Conservation (phyloP, 495 filamentous ascomycete species). For the Neurospora sp. region DNA sequence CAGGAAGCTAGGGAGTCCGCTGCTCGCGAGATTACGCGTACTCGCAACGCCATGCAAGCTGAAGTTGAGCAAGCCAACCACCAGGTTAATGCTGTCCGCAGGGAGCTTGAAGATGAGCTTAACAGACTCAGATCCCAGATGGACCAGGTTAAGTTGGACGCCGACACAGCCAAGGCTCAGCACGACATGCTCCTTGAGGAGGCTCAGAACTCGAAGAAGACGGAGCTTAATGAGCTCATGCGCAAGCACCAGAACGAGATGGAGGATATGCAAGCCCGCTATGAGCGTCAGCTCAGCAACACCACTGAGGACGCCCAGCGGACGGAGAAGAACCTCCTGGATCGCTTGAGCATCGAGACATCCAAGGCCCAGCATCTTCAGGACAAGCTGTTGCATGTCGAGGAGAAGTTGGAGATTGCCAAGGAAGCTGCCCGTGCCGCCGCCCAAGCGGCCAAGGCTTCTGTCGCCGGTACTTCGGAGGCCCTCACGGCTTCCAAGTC, state of each 20-base stretch:
- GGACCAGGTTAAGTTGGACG: slow-evolving; percentile 61
- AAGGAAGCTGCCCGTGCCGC: slow-evolving; percentile 85
- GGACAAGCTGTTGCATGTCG: slow-evolving; percentile 70
- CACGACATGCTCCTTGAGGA: slow-evolving; percentile 74
- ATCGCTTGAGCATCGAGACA: slow-evolving; percentile 65
- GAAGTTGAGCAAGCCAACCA: slow-evolving; percentile 75
- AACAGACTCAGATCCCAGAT: slow-evolving; percentile 56
- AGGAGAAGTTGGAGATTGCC: slow-evolving; percentile 80
- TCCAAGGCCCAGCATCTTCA: slow-evolving; percentile 71
- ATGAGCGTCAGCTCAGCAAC: slow-evolving; percentile 63
- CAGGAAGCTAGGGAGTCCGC: slow-evolving; percentile 70
- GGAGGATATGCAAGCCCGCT: slow-evolving; percentile 53
- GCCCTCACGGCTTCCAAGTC: slow-evolving; percentile 9
- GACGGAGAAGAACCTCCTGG: slow-evolving; percentile 53
- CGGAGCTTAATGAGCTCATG: slow-evolving; percentile 56
- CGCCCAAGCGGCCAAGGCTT: slow-evolving; percentile 66
- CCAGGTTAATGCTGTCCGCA: slow-evolving; percentile 69
- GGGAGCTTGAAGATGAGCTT: slow-evolving; percentile 65
- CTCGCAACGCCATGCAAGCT: slow-evolving; percentile 62
- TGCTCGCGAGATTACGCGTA: slow-evolving; percentile 67
- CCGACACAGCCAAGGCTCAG: slow-evolving; percentile 60
- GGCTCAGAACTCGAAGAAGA: slow-evolving; percentile 50
- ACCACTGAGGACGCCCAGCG: slow-evolving; percentile 63
- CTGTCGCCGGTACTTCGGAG: slow-evolving; percentile 35
- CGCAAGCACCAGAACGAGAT: slow-evolving; percentile 64